phyloP scores from a whole-genome alignment of 345 rosid species.

The Eucalyptus brandiana region DNA sequence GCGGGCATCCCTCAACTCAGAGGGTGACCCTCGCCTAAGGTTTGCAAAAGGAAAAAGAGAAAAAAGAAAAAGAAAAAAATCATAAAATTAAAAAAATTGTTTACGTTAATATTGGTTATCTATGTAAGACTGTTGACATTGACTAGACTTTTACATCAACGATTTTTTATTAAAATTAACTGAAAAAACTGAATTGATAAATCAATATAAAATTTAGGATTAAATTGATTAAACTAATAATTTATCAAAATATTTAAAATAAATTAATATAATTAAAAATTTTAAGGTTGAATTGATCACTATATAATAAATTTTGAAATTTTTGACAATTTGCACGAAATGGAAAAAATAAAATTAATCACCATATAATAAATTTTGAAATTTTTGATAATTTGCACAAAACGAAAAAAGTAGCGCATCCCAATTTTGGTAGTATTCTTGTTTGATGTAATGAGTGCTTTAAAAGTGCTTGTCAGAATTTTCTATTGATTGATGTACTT shows the following conservation, averaged over 20 bases:
- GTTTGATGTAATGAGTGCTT: neutral
- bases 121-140: rapidly evolving
- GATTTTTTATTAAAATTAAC: rapidly evolving
- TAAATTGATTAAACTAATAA: no score
- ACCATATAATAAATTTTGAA: no score
- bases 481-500: neutral
- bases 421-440: rapidly evolving
- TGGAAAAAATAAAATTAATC: no score
- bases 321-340: no score
- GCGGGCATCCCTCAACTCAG: rapidly evolving
- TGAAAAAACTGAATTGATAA: no score
- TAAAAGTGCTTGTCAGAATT: neutral
- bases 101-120: rapidly evolving
- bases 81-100: no score
- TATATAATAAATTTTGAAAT: no score
- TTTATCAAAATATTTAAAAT: no score
- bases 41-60: rapidly evolving
- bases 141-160: rapidly evolving
- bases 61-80: no score
- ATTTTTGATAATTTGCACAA: no score
- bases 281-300: rapidly evolving
- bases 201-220: no score
- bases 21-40: neutral
- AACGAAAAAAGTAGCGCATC: neutral
- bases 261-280: rapidly evolving